Conservation (phyloP, 371 early-diverging fungal species). For the Zychaea mexicana region DNA sequence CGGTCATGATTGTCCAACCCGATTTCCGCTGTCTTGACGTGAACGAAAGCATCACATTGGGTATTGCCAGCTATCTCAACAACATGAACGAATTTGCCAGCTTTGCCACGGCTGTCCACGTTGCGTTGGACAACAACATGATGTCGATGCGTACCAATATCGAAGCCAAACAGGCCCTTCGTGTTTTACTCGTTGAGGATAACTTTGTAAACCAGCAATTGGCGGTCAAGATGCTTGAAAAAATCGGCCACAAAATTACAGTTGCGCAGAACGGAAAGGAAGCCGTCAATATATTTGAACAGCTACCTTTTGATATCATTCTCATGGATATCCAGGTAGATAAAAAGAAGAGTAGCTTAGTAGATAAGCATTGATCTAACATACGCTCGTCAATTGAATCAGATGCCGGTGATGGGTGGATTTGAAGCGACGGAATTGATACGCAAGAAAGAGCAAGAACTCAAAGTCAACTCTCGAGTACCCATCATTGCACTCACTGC, state of each 20-base stretch:
- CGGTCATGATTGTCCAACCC: constrained; percentile 52
- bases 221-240: constrained; percentile 74
- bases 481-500: constrained; percentile 83
- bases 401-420: constrained; percentile 81
- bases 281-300: constrained; percentile 70
- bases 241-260: constrained; percentile 72
- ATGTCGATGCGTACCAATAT: constrained; percentile 59
- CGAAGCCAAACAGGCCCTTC: constrained; percentile 49
- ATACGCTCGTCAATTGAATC: neutral
- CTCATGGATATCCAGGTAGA: constrained; percentile 75
- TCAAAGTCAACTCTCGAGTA: constrained; percentile 28
- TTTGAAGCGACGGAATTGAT: constrained; percentile 78
- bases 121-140: constrained; percentile 70
- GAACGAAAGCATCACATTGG: constrained; percentile 59
- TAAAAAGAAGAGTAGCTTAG: no score
- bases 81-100: constrained; percentile 59
- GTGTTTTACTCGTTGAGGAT: constrained; percentile 81
- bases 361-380: no score
- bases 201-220: constrained; percentile 84
- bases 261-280: constrained; percentile 76
- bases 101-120: constrained; percentile 65
- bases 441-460: constrained; percentile 57
- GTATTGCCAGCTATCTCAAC: constrained; percentile 62
- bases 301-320: constrained; percentile 65
- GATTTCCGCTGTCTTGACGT: constrained; percentile 46